Percentiles rank a stretch among this genome's conserved stretches.
Conservation (phyloP, 148 eudicot genomes). For the Rhododendron williamsianum region DNA sequence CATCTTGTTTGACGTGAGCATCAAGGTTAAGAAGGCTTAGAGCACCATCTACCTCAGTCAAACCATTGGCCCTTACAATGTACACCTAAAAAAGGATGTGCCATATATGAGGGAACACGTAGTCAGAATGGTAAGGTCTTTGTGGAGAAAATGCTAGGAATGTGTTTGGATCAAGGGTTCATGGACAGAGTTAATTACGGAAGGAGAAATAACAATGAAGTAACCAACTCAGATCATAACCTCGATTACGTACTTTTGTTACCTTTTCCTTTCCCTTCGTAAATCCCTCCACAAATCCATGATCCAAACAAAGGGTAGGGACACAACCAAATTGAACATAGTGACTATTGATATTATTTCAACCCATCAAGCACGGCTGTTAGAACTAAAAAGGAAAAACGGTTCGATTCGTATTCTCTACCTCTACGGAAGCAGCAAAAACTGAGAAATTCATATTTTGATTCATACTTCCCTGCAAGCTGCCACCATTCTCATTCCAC, state of each 20-base stretch:
- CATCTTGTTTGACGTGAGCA: conserved; percentile 15
- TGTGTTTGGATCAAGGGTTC: not conserved
- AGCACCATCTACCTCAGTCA: conserved; percentile 37
- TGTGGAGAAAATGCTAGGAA: not conserved
- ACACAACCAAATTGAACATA: not conserved
- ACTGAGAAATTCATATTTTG: not conserved
- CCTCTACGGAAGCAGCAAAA: not conserved
- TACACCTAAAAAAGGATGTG: conserved; percentile 32
- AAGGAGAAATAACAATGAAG: not conserved
- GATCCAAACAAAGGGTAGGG: not conserved
- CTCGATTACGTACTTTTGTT: not conserved
- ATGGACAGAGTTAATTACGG: not conserved
- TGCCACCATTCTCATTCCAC: not conserved
- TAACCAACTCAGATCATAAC: not conserved
- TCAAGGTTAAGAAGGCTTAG: conserved; percentile 30
- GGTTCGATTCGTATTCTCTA: not conserved
- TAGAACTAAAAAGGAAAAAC: not conserved
- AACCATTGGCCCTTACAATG: conserved; percentile 42
- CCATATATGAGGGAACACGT: not conserved
- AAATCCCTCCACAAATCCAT: not conserved
- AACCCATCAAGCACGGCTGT: not conserved
- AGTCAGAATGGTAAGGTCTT: not conserved
- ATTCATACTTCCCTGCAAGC: not conserved
- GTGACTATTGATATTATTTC: not conserved
- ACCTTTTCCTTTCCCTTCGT: not conserved